phyloP scores from a whole-genome alignment of 2,329 filamentous ascomycete genomes.

The Fusarium algeriense region DNA sequence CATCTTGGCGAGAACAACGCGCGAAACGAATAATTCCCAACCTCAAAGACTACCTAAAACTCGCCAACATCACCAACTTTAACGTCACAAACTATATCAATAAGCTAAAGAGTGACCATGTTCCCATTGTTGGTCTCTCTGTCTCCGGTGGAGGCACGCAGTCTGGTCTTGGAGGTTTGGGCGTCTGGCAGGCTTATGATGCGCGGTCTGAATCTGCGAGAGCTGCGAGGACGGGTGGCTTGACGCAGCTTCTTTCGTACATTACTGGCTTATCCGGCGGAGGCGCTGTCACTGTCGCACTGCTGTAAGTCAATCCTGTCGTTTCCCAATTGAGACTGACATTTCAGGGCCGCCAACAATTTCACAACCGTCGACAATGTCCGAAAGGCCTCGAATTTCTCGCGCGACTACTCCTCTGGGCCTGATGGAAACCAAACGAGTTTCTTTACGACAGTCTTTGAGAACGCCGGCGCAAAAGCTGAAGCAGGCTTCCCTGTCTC shows the following conservation, averaged over 20 bases:
- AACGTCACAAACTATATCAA: constrained; percentile 39
- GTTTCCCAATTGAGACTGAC: rapidly evolving
- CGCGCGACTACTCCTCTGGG: constrained; percentile 31
- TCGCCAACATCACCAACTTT: constrained; percentile 40
- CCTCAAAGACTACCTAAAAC: constrained; percentile 38
- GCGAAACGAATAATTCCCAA: constrained; percentile 38
- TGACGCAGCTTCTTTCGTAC: constrained; percentile 45
- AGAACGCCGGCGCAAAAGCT: constrained; percentile 41
- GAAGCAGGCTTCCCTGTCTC: constrained; percentile 45
- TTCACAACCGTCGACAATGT: constrained; percentile 40
- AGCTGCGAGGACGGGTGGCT: constrained; percentile 41
- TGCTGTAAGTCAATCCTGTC: constrained; percentile 24
- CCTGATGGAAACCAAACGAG: constrained; percentile 26
- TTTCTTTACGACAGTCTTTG: constrained; percentile 37
- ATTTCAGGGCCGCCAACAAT: constrained; percentile 42
- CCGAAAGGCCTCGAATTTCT: constrained; percentile 42
- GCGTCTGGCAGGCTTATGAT: constrained; percentile 48
- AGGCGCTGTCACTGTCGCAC: constrained; percentile 43
- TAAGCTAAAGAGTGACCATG: constrained; percentile 33
- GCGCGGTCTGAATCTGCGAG: constrained; percentile 36
- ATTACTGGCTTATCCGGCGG: constrained; percentile 47
- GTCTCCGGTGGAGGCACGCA: constrained; percentile 48
- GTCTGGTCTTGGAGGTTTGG: constrained; percentile 47
- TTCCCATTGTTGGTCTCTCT: constrained; percentile 44
- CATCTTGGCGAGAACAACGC: constrained; percentile 37